Evolutionary conservation across 2,329 filamentous ascomycete genomes (phyloP).

Genomic region (Fusarium chlamydosporum): DNA sequence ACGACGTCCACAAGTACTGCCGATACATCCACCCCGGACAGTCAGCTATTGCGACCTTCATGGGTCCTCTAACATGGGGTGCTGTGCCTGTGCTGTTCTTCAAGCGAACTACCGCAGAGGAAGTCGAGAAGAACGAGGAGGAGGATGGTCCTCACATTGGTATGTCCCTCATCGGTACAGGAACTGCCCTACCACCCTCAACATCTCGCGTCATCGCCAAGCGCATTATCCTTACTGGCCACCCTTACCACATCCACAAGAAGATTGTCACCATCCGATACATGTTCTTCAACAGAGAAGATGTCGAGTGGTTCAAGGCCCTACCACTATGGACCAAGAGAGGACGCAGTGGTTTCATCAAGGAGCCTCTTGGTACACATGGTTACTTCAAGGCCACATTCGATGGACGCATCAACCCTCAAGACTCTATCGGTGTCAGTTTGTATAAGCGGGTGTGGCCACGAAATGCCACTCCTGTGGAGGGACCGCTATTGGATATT

Average conservation of each 20-base stretch:
- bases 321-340: slow-evolving; percentile 93
- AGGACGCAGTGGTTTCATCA: slow-evolving; percentile 90
- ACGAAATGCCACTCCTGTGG: slow-evolving; percentile 69
- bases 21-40: slow-evolving; percentile 92
- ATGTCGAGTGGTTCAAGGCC: slow-evolving; percentile 98
- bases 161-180: slow-evolving; percentile 84
- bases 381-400: slow-evolving; percentile 99
- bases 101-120: slow-evolving; percentile 68
- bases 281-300: slow-evolving; percentile 99
- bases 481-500: slow-evolving; percentile 60
- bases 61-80: slow-evolving; percentile 93
- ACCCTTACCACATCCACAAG: slow-evolving; percentile 99
- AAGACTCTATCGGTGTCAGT: slow-evolving; percentile 93
- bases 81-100: slow-evolving; percentile 92
- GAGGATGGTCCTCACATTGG: slow-evolving; percentile 62
- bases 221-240: slow-evolving; percentile 91
- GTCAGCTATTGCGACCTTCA: slow-evolving; percentile 89
- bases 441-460: slow-evolving; percentile 90
- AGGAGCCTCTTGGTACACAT: slow-evolving; percentile 94
- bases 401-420: slow-evolving; percentile 94
- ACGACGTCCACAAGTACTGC: slow-evolving; percentile 97
- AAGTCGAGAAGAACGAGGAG: slow-evolving; percentile 59
- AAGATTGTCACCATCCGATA: slow-evolving; percentile 96
- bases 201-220: slow-evolving; percentile 89
- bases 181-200: slow-evolving; percentile 84